Evolutionary conservation across 345 rosid genomes (phyloP).

Genomic region (Crucihimalaya himalaica): DNA sequence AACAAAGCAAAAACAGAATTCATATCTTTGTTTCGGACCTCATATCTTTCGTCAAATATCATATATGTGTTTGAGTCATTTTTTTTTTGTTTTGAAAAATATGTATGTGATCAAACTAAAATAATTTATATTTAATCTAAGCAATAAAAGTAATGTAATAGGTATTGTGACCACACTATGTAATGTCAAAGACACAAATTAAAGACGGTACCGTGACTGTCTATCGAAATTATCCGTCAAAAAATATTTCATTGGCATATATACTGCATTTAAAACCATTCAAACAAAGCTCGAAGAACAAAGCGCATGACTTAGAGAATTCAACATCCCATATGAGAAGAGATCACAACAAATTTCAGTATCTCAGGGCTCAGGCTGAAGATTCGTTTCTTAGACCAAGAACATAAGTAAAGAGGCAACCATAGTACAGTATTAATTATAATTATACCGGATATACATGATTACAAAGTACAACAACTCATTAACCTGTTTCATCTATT

Average conservation of each 20-base stretch:
- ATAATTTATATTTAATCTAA: too few relatives aligned
- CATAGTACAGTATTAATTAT: neutral
- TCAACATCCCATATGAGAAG: conserved; percentile 27
- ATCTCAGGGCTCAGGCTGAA: conserved; percentile 28
- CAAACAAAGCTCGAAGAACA: neutral
- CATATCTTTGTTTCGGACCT: neutral
- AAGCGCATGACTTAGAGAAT: conserved; percentile 16
- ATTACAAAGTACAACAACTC: conserved; percentile 16
- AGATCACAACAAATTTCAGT: conserved; percentile 4
- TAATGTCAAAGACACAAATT: neutral
- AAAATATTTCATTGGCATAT: neutral
- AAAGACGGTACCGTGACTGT: neutral
- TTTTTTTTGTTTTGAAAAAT: neutral
- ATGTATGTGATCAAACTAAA: too few relatives aligned
- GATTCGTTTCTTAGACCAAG: conserved; percentile 22
- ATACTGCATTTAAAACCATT: neutral
- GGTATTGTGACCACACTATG: neutral
- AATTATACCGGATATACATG: conserved; percentile 9
- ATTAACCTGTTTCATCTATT: neutral
- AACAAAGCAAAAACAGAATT: too few relatives aligned
- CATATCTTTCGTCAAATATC: neutral
- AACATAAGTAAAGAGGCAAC: conserved; percentile 10
- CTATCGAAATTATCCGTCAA: neutral
- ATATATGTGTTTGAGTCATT: neutral
- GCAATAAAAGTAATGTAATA: too few relatives aligned